Evolutionary conservation across 768 basidiomycete species (phyloP).

Genomic region (Lentinula sp.): DNA sequence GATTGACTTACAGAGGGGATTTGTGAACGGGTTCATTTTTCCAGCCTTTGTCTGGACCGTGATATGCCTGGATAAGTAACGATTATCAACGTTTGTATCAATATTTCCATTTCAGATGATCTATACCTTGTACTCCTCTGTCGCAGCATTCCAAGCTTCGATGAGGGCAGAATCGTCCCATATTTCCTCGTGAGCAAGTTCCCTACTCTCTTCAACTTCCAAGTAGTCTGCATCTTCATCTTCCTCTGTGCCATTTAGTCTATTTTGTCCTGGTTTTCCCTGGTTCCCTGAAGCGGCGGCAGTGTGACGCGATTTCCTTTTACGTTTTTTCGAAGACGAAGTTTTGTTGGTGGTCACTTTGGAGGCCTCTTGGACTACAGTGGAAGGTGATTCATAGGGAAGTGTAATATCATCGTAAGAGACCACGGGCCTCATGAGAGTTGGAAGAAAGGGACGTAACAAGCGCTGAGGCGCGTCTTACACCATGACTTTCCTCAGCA

Average conservation of each 20-base stretch:
- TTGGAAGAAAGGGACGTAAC: slow-evolving; percentile 3
- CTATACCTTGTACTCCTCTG: slow-evolving; percentile 69
- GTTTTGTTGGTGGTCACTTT: slow-evolving; percentile 8
- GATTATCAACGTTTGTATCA: background rate
- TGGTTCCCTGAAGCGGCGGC: slow-evolving; percentile 31
- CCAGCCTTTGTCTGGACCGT: slow-evolving; percentile 70
- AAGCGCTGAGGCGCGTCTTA: background rate
- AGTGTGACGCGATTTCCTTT: slow-evolving; percentile 23
- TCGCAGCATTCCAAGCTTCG: slow-evolving; percentile 80
- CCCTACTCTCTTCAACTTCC: slow-evolving; percentile 45
- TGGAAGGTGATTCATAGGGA: slow-evolving; percentile 22
- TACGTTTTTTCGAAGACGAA: slow-evolving; percentile 47
- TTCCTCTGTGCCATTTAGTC: slow-evolving; percentile 5
- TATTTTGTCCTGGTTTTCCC: slow-evolving; percentile 25
- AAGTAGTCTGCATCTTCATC: slow-evolving; percentile 19
- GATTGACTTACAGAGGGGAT: slow-evolving; percentile 58
- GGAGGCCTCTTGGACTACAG: slow-evolving; percentile 12
- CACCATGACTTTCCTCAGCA: background rate
- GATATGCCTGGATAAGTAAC: slow-evolving; percentile 36
- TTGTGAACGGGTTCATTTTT: slow-evolving; percentile 64
- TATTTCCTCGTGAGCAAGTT: slow-evolving; percentile 66
- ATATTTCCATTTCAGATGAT: background rate
- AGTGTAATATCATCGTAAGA: slow-evolving; percentile 63
- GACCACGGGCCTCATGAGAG: slow-evolving; percentile 39
- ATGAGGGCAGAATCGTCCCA: slow-evolving; percentile 86